phyloP scores from a whole-genome alignment of 768 basidiomycete species.

The Multifurca ochricompacta region DNA sequence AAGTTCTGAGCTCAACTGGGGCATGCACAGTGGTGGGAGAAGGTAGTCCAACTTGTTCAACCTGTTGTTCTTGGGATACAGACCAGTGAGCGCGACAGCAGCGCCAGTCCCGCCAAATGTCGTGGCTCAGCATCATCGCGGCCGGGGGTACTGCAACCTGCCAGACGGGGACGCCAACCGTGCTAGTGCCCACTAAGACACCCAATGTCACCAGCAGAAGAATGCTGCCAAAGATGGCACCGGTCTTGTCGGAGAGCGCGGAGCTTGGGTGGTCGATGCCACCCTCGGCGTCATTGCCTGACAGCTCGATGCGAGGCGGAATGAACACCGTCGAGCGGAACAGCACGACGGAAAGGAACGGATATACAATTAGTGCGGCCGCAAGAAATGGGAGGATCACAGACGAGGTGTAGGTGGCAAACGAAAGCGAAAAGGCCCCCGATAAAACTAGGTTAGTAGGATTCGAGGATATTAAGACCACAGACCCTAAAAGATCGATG shows the following conservation, averaged over 20 bases:
- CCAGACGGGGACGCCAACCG: conserved; percentile 74
- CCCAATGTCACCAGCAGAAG: conserved; percentile 60
- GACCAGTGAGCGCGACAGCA: not conserved
- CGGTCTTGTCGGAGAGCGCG: conserved; percentile 63
- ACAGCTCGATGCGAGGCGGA: conserved; percentile 38
- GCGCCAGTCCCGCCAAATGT: conserved; percentile 37
- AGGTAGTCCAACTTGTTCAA: not conserved
- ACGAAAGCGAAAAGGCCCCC: conserved; percentile 75
- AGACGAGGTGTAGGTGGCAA: conserved; percentile 74
- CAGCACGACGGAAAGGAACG: conserved; percentile 44
- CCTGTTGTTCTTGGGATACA: not conserved
- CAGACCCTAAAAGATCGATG: conserved; percentile 32
- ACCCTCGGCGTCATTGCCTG: conserved; percentile 27
- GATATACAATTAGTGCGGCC: conserved; percentile 51
- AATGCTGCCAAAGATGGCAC: conserved; percentile 66
- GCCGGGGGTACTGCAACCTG: conserved; percentile 81
- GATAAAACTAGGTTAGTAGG: conserved; percentile 93
- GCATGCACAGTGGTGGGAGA: not conserved
- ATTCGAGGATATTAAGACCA: conserved; percentile 72
- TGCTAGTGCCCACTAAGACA: conserved; percentile 71
- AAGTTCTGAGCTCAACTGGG: conserved; percentile 8
- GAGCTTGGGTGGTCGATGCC: conserved; percentile 36
- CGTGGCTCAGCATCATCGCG: conserved; percentile 58
- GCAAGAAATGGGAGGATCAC: conserved; percentile 75
- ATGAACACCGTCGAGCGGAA: conserved; percentile 51